Evolutionary conservation across 495 filamentous ascomycete species (phyloP), one percentile per base, ranked within the genome.

Genomic region (Penicillium silybi): DNA sequence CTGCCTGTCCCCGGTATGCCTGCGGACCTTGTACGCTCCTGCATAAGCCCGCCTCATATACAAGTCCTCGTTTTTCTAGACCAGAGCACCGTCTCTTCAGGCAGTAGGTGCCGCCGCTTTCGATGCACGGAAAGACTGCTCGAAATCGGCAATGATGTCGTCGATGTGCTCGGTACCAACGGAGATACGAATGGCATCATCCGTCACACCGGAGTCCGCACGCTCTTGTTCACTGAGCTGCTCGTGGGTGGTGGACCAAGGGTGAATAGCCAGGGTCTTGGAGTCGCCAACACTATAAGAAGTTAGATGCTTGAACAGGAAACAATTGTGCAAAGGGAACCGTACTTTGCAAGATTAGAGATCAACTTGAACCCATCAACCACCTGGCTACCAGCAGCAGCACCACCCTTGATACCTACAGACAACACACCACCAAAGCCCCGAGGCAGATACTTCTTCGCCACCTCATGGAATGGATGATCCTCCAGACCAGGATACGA

Each of bases 151-250:
- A 64, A 97, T 92, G 59, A 98, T 98, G 64, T 98, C 93, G 73
- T 97, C 92, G 61, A 98, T 96, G 69, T 97, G 90, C 75, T 98
- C 93, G 0, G 86, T 96, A 41, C 93, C 93, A 55, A 98, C 92
- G 0, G 95, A 97, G 64, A 97, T 95, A 51, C 93, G 87, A 72
- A 98, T 96, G 11, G 88, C 81, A 67, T 98, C 93, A 73, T 92
- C 89, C 3, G 89, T 92, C 6, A 92, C 90, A 49, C 93, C 93
- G 13, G 87, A 91, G 61, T 79, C 83, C 18, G 79, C 62, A 67
- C 84, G 86, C 78, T 98, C 93, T 66, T 90, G 79, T 11, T 95
- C 89, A 15, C 76, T 81, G 27, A 97, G 79, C 72, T 97, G 93
- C 76, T 97, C 90, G 69, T 98, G 93, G 9, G 93, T 98, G 16